Base-by-base conservation (phyloP, 1,284 basidiomycete species). In the Pseudozyma tsukubaensis region DNA sequence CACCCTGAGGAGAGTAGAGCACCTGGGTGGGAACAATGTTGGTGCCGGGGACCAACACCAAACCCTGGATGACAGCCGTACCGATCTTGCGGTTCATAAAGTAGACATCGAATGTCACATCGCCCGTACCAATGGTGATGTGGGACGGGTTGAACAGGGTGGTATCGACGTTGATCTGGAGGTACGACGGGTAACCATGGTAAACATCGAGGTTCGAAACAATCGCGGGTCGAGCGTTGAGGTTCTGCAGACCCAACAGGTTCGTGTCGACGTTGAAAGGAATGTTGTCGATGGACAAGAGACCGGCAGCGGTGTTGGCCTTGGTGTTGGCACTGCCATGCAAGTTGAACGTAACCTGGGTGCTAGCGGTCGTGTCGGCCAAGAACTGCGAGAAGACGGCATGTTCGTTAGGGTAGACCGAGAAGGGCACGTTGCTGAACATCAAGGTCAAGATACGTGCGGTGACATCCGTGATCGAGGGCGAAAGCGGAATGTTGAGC, bases 271-370 rank as follows among this genome's bases (percentile, higher is more conserved):
- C 90, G 5, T 88, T 87, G 81, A 92, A 92, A 11, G 85, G 86
- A 70, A 92, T 91, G 67, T 87, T 88, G 35, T 84, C 18, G 87
- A 89, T 69, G 32, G 77, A 83, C 52, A 92, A 83, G n/a, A 89
- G 75, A n/a, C 92, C 92, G 54, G 92, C 89, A 5, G 90, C 91
- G 1, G 92, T 92, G n/a, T 86, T 85, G 4, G 90, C 89, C 61
- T 88, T 87, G 48, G 79, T 78, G 77, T 89, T 88, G 10, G 90
- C 90, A 16, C 85, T 76, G 18, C 91, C 91, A 19, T 88, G 88
- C 5, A 92, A 85, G 9, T 85, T 83, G 71, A 93, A 86, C 0
- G 87, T 88, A 74, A 90, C 86, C n/a, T 79, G 85, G 36, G 82
- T 82, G 4, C 87, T 86, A 16, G 87, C 84, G 0, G 91, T 91